Conservation (phyloP, 2,329 filamentous ascomycete species). For the Fusarium falciforme region DNA sequence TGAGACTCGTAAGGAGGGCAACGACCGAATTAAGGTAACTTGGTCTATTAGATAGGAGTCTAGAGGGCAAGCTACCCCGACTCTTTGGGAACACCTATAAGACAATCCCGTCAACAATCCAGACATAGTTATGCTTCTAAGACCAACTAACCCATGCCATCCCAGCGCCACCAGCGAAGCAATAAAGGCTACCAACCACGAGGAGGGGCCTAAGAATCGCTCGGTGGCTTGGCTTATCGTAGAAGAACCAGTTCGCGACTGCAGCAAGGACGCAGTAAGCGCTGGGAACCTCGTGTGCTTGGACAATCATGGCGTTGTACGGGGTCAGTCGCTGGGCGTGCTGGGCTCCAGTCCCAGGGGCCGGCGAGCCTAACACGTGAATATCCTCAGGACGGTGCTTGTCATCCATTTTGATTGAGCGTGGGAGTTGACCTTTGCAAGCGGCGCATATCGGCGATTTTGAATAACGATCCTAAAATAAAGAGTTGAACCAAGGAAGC, state of each 20-base stretch:
- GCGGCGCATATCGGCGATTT: neutral
- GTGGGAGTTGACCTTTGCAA: neutral
- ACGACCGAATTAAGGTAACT: no score
- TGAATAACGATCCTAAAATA: neutral
- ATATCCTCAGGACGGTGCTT: neutral
- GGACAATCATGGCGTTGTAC: slow-evolving; percentile 12
- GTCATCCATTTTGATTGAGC: neutral
- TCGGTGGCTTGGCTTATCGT: neutral
- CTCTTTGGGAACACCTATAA: no score
- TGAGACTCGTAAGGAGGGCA: no score
- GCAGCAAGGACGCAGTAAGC: slow-evolving; percentile 1
- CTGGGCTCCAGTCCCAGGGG: neutral
- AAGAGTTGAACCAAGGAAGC: neutral
- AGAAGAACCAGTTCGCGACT: slow-evolving; percentile 19
- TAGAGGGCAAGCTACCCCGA: no score
- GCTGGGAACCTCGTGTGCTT: slow-evolving; percentile 4
- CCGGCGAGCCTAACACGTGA: neutral
- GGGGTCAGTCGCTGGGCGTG: neutral
- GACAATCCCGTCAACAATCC: no score
- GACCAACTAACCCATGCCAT: no score
- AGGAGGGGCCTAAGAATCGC: no score
- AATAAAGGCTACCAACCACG: no score
- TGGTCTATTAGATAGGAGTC: no score
- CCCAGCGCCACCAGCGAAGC: no score
- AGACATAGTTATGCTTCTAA: no score